Evolutionary conservation across 2,329 filamentous ascomycete species (phyloP).

Genomic region (Cryphonectria japonica): DNA sequence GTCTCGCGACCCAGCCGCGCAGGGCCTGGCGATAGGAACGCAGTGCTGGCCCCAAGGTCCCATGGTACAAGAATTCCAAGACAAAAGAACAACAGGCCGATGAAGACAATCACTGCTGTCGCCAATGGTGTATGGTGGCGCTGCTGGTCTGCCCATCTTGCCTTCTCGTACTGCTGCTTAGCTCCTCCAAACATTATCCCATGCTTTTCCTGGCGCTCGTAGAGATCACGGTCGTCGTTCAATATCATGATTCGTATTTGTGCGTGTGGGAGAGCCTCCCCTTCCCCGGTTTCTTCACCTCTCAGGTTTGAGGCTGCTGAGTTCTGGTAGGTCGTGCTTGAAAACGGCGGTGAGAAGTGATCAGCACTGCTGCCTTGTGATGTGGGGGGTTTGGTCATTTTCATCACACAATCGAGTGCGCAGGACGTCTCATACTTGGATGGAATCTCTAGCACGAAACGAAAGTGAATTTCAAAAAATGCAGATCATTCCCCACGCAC

Average conservation of each 20-base stretch:
- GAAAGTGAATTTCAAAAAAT: background rate
- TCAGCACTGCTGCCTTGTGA: background rate
- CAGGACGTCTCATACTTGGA: background rate
- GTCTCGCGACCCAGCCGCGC: background rate
- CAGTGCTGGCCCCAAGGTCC: background rate
- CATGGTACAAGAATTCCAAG: background rate
- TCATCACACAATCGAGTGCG: background rate
- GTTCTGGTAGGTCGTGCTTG: background rate
- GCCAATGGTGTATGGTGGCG: background rate
- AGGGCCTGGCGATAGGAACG: background rate
- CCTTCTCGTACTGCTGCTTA: constrained; percentile 6
- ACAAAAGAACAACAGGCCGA: constrained; percentile 5
- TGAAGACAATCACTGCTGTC: constrained; percentile 5
- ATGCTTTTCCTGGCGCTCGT: background rate
- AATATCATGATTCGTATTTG: background rate
- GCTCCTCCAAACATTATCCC: background rate
- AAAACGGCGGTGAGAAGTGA: constrained; percentile 1
- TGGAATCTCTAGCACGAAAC: background rate
- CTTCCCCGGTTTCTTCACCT: background rate
- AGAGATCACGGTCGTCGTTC: background rate
- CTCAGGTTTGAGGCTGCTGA: background rate
- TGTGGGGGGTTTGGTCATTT: background rate
- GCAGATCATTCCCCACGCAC: background rate
- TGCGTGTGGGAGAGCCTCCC: background rate
- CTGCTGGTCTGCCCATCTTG: constrained; percentile 10